Conservation (phyloP, 208 protist genomes). For the Trichomonas vaginalis region DNA sequence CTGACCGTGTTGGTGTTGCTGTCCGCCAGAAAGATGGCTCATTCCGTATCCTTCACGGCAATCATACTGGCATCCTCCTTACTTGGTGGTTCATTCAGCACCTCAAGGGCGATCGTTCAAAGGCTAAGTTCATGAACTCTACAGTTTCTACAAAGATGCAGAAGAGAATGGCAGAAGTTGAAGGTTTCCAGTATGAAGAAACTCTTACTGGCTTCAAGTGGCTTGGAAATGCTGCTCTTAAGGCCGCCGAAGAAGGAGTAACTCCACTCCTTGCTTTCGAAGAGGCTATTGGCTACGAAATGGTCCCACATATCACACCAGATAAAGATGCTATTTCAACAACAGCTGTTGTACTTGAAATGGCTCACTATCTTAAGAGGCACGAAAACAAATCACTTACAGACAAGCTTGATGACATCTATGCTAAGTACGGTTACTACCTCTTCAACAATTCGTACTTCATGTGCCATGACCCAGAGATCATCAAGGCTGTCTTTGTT, state of each 20-base stretch:
- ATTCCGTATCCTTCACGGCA: too few relatives aligned
- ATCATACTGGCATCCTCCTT: neutral
- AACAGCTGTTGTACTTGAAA: neutral
- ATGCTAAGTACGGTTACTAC: neutral
- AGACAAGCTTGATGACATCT: neutral
- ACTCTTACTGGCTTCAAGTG: constrained; percentile 14
- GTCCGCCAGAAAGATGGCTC: neutral
- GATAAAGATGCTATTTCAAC: neutral
- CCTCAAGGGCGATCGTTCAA: neutral
- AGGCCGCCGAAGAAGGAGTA: neutral
- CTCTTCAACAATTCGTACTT: neutral
- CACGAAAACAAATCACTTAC: neutral
- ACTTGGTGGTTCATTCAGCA: neutral
- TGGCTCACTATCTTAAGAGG: neutral
- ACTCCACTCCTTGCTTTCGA: neutral
- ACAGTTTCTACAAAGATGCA: neutral
- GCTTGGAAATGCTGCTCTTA: neutral
- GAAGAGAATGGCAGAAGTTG: too few relatives aligned
- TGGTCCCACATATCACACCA: neutral
- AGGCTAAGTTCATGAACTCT: neutral
- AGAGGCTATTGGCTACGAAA: neutral
- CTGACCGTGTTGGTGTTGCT: neutral
- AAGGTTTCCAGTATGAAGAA: neutral
- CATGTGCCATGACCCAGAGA: too few relatives aligned
- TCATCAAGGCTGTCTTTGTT: neutral